Evolutionary conservation across 2,329 filamentous ascomycete species (phyloP), one percentile per base, ranked within the genome.

Genomic region (Pseudogymnoascus sp.): DNA sequence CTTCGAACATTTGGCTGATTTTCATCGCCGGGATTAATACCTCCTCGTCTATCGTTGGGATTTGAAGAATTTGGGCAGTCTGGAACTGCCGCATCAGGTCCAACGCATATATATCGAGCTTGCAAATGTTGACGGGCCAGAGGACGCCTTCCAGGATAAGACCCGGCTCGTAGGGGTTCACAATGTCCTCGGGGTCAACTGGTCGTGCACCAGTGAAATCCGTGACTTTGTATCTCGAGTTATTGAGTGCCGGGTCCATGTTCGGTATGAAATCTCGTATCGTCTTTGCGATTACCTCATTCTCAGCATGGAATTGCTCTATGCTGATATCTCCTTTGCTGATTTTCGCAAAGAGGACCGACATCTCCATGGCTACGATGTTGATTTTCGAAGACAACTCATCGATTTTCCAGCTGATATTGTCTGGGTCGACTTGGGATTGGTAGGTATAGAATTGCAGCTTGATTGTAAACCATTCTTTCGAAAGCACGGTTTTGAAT

Each of bases 31-130:
- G 41, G 62, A 88, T 79, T 1, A 78, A 72, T 3, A 78, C 77
- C 60, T 93, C 69, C 59, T 88, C 84, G 11, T 79, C 67, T 39
- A 76, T 76, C 2, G 79, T 74, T 47, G 77, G 71, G 25, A 62
- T 64, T 38, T 80, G 78, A 58, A 84, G 74, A 1, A 81, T 78
- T 58, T 82, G 76, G 3, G 85, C 81, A 1, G 86, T 83, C 68
- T 94, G 89, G 11, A 57, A n/a, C 66, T 86, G 85, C 74, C 91
- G 91, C 87, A 96, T 90, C 62, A 94, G 79, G 57, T 87, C 81
- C 22, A 92, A 84, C 6, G 87, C 87, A 71, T 90, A 86, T 78
- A 90, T 90, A 70, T 96, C 91, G 63, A 91, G 82, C 61, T 81
- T 79, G 14, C 91, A 77, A 57, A 89, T 82, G 64, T 95, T 97